Conservation (phyloP, 2,329 filamentous ascomycete species). For the Juglanconis oblonga region DNA sequence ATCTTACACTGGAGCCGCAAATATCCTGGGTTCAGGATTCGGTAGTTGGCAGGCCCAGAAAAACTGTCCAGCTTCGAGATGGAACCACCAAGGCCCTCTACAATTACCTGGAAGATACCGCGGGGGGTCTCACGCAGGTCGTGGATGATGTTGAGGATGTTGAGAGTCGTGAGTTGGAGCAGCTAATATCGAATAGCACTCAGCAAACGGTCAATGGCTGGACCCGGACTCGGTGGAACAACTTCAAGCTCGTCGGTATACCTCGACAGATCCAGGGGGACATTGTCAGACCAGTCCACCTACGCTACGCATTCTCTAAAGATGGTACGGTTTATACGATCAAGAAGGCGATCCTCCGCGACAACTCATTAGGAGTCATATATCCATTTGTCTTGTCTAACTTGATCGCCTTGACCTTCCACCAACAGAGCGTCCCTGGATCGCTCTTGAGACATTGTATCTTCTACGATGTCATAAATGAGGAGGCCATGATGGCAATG, state of each 20-base stretch:
- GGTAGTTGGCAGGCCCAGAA: too few relatives aligned
- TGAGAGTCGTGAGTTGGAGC: not conserved
- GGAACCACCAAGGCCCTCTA: not conserved
- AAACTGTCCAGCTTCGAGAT: too few relatives aligned
- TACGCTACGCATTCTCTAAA: not conserved
- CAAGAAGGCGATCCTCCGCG: not conserved
- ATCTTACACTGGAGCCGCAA: too few relatives aligned
- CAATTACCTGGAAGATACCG: not conserved
- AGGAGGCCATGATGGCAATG: not conserved
- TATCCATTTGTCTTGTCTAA: conserved; percentile 1
- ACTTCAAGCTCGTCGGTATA: not conserved
- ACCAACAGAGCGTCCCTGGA: not conserved
- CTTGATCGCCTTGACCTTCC: not conserved
- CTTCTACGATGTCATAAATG: not conserved
- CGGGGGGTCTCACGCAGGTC: not conserved
- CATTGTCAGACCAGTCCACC: not conserved
- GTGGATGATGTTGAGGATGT: not conserved
- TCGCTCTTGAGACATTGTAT: not conserved
- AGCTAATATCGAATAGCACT: not conserved
- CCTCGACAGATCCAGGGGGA: not conserved
- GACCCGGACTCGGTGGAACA: not conserved
- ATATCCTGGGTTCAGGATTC: too few relatives aligned
- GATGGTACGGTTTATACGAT: not conserved
- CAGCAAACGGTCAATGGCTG: not conserved
- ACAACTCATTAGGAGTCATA: not conserved